phyloP scores from a whole-genome alignment of 1,139 yeast genomes.

The Zygoascus sp. region DNA sequence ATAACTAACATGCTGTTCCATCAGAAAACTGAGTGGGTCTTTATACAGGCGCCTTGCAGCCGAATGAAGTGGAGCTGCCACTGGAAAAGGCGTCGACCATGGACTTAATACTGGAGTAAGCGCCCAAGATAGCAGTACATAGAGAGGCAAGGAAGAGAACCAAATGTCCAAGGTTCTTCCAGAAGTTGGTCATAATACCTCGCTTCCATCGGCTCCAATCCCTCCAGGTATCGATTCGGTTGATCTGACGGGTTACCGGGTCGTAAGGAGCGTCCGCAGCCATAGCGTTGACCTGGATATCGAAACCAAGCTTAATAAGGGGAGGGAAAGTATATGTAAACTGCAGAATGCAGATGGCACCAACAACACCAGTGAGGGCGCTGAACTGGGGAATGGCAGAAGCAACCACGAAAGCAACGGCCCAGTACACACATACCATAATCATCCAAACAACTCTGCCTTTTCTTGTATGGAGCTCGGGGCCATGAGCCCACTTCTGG shows the following conservation, averaged over 20 bases:
- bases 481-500: conserved; percentile 35
- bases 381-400: conserved; percentile 53
- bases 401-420: conserved; percentile 43
- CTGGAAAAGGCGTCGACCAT: conserved; percentile 19
- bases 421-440: conserved; percentile 41
- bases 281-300: conserved; percentile 37
- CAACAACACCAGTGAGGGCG: conserved; percentile 46
- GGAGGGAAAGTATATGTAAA: conserved; percentile 47
- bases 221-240: conserved; percentile 36
- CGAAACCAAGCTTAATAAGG: conserved; percentile 36
- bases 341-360: conserved; percentile 47
- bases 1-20: too few species aligned
- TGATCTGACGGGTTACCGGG: conserved; percentile 31
- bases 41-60: conserved; percentile 15
- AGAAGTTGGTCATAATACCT: conserved; percentile 20
- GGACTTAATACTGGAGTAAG: conserved; percentile 31
- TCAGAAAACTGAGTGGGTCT: too few species aligned
- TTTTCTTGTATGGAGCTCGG: conserved; percentile 31
- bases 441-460: conserved; percentile 39
- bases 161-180: conserved; percentile 20
- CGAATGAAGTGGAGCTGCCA: conserved; percentile 15
- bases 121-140: conserved; percentile 39
- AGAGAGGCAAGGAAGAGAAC: conserved; percentile 38
- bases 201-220: conserved; percentile 36
- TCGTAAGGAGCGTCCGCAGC: conserved; percentile 34